A percentile compares a stretch with the other conserved stretches of the same genome.
Evolutionary conservation across 2,329 filamentous ascomycete species (phyloP).

Genomic region (Cercospora sp.): DNA sequence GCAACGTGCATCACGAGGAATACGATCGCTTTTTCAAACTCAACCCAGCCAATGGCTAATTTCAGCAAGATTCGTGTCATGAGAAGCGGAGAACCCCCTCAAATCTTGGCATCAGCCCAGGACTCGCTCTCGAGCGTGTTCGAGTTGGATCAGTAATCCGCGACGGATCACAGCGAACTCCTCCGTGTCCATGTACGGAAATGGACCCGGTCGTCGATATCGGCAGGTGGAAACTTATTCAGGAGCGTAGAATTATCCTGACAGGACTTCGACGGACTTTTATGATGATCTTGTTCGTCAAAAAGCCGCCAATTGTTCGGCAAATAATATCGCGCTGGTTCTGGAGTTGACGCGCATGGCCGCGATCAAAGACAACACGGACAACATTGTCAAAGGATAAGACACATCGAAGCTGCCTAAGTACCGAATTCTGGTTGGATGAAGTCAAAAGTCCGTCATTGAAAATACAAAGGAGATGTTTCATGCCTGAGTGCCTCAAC

Average conservation of each 20-base stretch:
- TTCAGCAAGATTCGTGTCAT: background rate
- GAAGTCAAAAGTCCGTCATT: background rate
- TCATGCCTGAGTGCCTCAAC: background rate
- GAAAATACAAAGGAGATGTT: background rate
- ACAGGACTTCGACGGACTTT: too few relatives aligned
- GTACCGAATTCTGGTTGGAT: background rate
- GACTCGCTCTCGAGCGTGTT: background rate
- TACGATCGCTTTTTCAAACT: background rate
- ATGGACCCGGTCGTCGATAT: too few relatives aligned
- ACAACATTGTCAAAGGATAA: background rate
- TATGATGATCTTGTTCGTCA: too few relatives aligned
- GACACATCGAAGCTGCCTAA: background rate
- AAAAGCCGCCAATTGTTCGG: too few relatives aligned
- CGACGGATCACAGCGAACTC: background rate
- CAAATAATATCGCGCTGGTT: too few relatives aligned
- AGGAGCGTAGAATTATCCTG: too few relatives aligned
- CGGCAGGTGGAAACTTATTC: too few relatives aligned
- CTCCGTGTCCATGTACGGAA: too few relatives aligned
- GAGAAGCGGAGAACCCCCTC: background rate
- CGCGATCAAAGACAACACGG: background rate
- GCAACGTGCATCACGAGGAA: background rate
- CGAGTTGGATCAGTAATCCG: background rate
- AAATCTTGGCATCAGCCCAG: background rate
- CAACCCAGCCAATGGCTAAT: background rate
- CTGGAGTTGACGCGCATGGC: too few relatives aligned